Conservation (phyloP, 345 rosid species). For the Syzygium aqueum region DNA sequence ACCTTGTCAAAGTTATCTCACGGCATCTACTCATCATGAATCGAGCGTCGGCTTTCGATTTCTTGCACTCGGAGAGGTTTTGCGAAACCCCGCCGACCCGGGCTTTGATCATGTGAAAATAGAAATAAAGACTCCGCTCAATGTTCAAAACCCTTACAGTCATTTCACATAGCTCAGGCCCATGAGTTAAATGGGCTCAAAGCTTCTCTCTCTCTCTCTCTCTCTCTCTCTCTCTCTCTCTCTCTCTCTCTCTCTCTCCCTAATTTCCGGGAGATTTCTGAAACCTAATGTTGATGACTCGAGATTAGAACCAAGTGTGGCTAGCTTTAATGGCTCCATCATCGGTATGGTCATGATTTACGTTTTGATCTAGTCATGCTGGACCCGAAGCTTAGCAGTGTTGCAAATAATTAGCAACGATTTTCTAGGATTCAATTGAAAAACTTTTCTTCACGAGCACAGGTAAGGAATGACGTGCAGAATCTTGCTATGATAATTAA, state of each 20-base stretch:
- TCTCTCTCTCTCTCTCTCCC: too few relatives aligned
- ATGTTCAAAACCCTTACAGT: neutral
- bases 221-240: neutral
- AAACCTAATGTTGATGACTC: neutral
- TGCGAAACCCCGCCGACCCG: neutral
- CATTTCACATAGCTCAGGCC: neutral
- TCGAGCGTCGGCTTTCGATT: neutral
- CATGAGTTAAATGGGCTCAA: neutral
- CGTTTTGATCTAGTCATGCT: neutral
- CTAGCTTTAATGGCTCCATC: too few relatives aligned
- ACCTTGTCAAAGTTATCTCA: neutral
- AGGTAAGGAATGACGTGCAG: neutral
- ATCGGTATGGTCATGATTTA: neutral
- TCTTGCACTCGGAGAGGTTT: neutral
- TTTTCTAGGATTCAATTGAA: neutral
- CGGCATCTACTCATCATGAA: neutral
- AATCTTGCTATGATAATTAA: neutral
- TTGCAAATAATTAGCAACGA: neutral
- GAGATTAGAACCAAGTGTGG: neutral
- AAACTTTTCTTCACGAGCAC: neutral
- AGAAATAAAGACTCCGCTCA: neutral
- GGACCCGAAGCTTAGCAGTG: neutral
- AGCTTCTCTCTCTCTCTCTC: neutral
- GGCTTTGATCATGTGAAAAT: neutral
- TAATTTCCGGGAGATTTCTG: neutral